Evolutionary conservation across 2,329 filamentous ascomycete genomes (phyloP), one percentile per base, ranked within the genome.

Genomic region (Colletotrichum lupini): DNA sequence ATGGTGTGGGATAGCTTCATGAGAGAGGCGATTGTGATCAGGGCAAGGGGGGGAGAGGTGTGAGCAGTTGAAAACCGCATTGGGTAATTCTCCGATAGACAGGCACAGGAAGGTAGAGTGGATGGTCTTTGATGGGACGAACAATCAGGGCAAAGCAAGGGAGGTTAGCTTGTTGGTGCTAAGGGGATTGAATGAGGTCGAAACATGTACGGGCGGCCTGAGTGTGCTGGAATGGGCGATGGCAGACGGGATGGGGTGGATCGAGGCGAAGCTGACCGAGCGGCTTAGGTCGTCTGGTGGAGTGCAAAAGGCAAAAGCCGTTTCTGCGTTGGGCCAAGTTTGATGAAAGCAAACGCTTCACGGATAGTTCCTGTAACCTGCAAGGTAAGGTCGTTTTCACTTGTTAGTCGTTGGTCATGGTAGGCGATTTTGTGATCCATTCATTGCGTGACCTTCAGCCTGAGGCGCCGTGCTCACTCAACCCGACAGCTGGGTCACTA

Each of bases 401-500:
- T 49, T 22, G 19, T 49, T 11, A 22, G 19, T 49, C 19, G 42
- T 49, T 49, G 42, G 37, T 42, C 16, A 19, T 42, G 37, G 42
- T 9, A 46, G 16, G 42, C 19, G 42, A 46, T 16, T 16, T 16
- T 16, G 37, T 42, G 37, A 42, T 42, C 5, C 37, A 19, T 42
- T 19, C 37, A 19, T 42, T 42, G 37, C 28, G 37, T 19, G 5
- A 7, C 30, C 32, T 12, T 35, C 11, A 35, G 61, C n/a, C 46
- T 53, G 9, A n/a, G 26, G 61, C 8, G 11, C 46, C 28, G 61
- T 5, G 11, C 46, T 28, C 28, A 37, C 53, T 26, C 37, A 66
- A 70, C 67, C 69, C 59, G 49, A 68, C 65, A 72, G 65, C 37
- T 57, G 69, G 69, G 69, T 58, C 58, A 56, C 52, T 60, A 42